A percentile compares a stretch with the other conserved stretches of the same genome.
Evolutionary conservation across 192 early-diverging fungal genomes (phyloP).

Genomic region (Backusella circina): DNA sequence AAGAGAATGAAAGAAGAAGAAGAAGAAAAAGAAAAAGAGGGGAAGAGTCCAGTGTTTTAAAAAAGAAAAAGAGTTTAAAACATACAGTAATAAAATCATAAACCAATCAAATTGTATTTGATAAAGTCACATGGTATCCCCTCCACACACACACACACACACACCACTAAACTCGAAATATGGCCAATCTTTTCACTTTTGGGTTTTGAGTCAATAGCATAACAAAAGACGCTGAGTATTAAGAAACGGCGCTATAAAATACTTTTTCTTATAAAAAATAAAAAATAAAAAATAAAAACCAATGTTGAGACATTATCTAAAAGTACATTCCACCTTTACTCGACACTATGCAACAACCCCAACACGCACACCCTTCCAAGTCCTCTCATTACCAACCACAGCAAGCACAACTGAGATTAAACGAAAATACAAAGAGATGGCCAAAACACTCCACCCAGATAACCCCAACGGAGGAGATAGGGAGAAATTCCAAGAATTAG

Average conservation of each 20-base stretch:
- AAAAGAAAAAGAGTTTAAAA: background rate
- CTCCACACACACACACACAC: background rate
- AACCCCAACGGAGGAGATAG: conserved; percentile 15
- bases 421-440: conserved; percentile 32
- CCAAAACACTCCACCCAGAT: conserved; percentile 34
- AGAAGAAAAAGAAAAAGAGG: background rate
- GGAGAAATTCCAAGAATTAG: conserved; percentile 26
- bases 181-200: too few relatives aligned
- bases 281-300: background rate
- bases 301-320: background rate
- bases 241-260: background rate
- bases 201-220: background rate
- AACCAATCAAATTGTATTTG: background rate
- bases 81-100: background rate
- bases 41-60: background rate
- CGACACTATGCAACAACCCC: conserved; percentile 3
- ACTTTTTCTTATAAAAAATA: background rate
- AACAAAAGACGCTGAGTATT: background rate
- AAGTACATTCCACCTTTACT: background rate
- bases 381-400: conserved; percentile 15
- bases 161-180: background rate
- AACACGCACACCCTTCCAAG: conserved; percentile 24
- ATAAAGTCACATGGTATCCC: background rate
- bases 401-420: conserved; percentile 26
- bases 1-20: background rate